phyloP scores from a whole-genome alignment of 1,284 basidiomycete species.

The Ustilago shanxiensis region DNA sequence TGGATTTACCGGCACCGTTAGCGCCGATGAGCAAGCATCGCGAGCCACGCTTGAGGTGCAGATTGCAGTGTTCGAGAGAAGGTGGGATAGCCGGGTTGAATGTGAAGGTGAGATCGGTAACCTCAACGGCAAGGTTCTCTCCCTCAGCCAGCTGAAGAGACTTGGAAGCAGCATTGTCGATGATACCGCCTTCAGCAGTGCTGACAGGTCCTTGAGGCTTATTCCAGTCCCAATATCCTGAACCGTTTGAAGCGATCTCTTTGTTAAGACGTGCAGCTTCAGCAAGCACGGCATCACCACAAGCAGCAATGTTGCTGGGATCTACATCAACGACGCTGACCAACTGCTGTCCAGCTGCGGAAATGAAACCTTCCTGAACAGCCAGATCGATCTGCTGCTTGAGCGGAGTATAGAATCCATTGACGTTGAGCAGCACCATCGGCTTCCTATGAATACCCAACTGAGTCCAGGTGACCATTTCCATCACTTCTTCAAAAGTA shows the following conservation, averaged over 20 bases:
- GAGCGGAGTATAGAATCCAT: conserved; percentile 83
- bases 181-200: conserved; percentile 32
- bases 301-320: conserved; percentile 78
- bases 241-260: conserved; percentile 38
- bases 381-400: conserved; percentile 79
- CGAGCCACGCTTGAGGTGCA: conserved; percentile 59
- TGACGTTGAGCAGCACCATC: conserved; percentile 84
- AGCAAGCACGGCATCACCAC: conserved; percentile 60
- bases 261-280: conserved; percentile 52
- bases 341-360: conserved; percentile 42
- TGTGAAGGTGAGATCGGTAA: conserved; percentile 61
- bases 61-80: conserved; percentile 62
- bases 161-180: conserved; percentile 42
- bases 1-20: conserved; percentile 90
- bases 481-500: conserved; percentile 89
- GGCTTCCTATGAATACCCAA: conserved; percentile 89
- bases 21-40: conserved; percentile 68
- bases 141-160: conserved; percentile 28
- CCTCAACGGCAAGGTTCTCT: conserved; percentile 59
- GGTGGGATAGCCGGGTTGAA: conserved; percentile 54
- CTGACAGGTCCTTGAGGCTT: conserved; percentile 40
- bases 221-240: conserved; percentile 65
- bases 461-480: conserved; percentile 91
- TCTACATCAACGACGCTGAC: conserved; percentile 74
- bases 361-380: conserved; percentile 78